Base-by-base conservation (phyloP, 192 early-diverging fungal species). In the Backusella luteola region DNA sequence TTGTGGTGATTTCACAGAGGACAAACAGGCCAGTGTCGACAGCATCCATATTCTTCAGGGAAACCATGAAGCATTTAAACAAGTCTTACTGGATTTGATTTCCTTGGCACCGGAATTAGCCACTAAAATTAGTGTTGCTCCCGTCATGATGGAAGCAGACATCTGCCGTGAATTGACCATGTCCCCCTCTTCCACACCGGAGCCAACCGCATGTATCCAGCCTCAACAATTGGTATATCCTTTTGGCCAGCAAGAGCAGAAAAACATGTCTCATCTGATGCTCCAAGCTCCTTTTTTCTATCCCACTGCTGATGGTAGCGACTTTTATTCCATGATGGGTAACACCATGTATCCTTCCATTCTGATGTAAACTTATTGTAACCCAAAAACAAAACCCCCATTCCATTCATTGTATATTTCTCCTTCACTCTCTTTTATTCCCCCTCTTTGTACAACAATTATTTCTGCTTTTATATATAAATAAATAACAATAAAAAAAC, bases 1-100 rank as follows among this genome's bases (percentile, higher is more conserved):
- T 63, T 89, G 89, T 71, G 84, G 84, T 32, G 89, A 90, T 78
- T 90, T 90, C 38, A 87, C 89, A 14, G 89, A 89, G 71, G 86
- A 84, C 71, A 87, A 83, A 71, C 89, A 90, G 77, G 89, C 89
- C 14, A 86, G 80, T 29, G 69, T 83, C 14, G 80, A 83, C 42
- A 76, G 67, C 38, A 73, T 82, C 5, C 88, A 89, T 66, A 80
- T 81, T 7, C 79, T 89, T 32, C 85, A 89, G 42, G 88, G 86
- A n/a, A 67, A 66, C 11, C 73, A 74, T 36, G 76, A 78, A n/a
- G 67, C 69, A 32, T 71, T 81, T 8, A 70, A 77, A 21, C 59
- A 75, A 32, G 69, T 69, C 11, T 26, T 81, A 1, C 14, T 77
- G 32, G 73, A 77, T 34, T 35, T 81, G 21, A 69, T 77, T 23